Evolutionary conservation across 306 rosid species (phyloP).

Genomic region (Hylodesmum podocarpum): DNA sequence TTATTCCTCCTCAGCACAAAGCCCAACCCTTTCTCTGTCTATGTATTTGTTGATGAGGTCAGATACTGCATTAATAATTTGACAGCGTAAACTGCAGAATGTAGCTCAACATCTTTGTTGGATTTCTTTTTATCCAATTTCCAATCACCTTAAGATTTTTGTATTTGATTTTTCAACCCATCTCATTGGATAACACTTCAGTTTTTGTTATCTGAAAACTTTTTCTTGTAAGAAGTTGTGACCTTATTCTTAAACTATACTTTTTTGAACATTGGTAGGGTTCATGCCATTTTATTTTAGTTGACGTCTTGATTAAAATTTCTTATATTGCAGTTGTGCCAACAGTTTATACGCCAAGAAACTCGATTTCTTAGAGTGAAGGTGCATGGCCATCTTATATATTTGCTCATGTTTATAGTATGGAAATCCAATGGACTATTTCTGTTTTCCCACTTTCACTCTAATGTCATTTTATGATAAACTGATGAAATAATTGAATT

Average conservation of each 20-base stretch:
- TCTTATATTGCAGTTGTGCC: constrained; percentile 59
- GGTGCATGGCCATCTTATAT: constrained; percentile 41
- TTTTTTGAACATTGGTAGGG: not conserved
- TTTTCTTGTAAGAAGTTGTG: not conserved
- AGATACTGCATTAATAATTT: constrained; percentile 13
- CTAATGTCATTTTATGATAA: not conserved
- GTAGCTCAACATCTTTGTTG: constrained; percentile 5
- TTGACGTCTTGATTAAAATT: constrained; percentile 24
- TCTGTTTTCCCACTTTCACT: not conserved
- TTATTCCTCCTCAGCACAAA: constrained; percentile 71
- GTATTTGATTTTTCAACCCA: constrained; percentile 4
- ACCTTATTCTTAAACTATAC: not conserved
- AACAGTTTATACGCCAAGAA: constrained; percentile 38
- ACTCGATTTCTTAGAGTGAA: constrained; percentile 33
- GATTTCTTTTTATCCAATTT: not conserved
- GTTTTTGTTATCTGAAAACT: not conserved
- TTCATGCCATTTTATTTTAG: constrained; percentile 19
- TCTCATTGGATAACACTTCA: not conserved
- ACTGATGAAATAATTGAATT: not conserved
- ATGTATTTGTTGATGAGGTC: constrained; percentile 69
- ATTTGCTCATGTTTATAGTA: not conserved
- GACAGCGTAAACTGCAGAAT: not conserved
- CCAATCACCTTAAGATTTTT: not conserved
- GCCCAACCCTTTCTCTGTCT: constrained; percentile 77
- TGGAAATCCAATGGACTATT: not conserved